Percentiles rank a stretch among this genome's conserved stretches.
These are phyloP conservation scores for Fraxinus xanthoxyloides DNA, from an alignment of 305 asterid species.

Conservation along the genomic window DNA sequence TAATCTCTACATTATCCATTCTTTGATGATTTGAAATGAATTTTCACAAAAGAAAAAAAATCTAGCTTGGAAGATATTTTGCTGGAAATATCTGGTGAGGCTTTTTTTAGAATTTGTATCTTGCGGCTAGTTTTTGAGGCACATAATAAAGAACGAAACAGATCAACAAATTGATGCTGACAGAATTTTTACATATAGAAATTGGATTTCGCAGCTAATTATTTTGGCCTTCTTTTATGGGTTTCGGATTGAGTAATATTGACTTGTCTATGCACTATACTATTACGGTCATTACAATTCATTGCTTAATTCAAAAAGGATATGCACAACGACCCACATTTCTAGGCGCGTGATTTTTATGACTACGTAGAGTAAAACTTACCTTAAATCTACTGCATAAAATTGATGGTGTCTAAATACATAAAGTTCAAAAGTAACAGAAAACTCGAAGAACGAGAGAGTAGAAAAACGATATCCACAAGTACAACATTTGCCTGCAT, in stretches of 20 bases:
- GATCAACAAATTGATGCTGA: neutral
- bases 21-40: constrained; percentile 28
- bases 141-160: neutral
- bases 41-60: constrained; percentile 10
- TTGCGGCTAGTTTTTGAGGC: neutral
- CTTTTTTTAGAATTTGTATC: constrained; percentile 15
- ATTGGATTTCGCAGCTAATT: neutral
- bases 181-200: neutral
- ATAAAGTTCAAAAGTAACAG: too few relatives aligned
- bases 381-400: too few relatives aligned
- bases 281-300: too few relatives aligned
- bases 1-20: constrained; percentile 25
- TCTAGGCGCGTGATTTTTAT: too few relatives aligned
- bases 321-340: too few relatives aligned
- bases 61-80: constrained; percentile 31
- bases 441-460: too few relatives aligned
- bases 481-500: too few relatives aligned
- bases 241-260: neutral
- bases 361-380: too few relatives aligned
- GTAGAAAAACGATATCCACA: too few relatives aligned
- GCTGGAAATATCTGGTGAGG: constrained; percentile 28
- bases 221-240: neutral
- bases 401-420: too few relatives aligned
- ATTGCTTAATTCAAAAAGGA: too few relatives aligned
- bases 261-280: too few relatives aligned